A percentile compares a stretch with the other conserved stretches of the same genome.
phyloP scores from a whole-genome alignment of 208 protist species.

The Trichomonas tenax region DNA sequence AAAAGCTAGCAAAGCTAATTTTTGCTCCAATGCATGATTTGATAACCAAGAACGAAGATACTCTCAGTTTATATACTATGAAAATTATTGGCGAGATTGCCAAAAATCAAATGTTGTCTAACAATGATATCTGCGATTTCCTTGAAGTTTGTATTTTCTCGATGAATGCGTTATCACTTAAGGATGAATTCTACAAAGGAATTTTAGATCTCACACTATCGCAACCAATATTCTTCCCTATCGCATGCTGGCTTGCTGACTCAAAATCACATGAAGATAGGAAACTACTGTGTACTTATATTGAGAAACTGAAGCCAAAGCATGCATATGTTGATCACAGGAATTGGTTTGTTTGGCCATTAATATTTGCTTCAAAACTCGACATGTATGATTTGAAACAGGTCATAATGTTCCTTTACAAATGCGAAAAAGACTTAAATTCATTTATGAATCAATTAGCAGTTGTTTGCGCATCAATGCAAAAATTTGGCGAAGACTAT shows the following conservation, averaged over 20 bases:
- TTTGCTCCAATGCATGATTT: not conserved
- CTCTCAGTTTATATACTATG: not conserved
- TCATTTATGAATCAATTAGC: not conserved
- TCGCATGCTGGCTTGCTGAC: not conserved
- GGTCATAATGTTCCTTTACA: not conserved
- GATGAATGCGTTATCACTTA: not conserved
- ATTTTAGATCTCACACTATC: not conserved
- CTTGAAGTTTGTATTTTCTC: not conserved
- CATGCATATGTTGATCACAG: not conserved
- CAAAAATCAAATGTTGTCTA: not conserved
- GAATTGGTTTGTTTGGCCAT: not conserved
- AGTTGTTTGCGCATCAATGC: not conserved
- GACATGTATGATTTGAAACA: not conserved
- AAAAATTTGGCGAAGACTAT: not conserved
- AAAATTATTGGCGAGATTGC: not conserved
- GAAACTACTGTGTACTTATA: not conserved
- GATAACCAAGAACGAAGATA: not conserved
- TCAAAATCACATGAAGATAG: not conserved
- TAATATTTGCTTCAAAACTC: not conserved
- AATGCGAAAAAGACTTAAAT: not conserved
- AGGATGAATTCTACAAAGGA: not conserved
- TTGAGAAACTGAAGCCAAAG: not conserved
- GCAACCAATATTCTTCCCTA: not conserved
- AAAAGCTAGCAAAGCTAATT: not conserved
- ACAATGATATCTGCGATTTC: not conserved